Evolutionary conservation across 495 filamentous ascomycete species (phyloP).

Genomic region (Stereocaulon alpinum): DNA sequence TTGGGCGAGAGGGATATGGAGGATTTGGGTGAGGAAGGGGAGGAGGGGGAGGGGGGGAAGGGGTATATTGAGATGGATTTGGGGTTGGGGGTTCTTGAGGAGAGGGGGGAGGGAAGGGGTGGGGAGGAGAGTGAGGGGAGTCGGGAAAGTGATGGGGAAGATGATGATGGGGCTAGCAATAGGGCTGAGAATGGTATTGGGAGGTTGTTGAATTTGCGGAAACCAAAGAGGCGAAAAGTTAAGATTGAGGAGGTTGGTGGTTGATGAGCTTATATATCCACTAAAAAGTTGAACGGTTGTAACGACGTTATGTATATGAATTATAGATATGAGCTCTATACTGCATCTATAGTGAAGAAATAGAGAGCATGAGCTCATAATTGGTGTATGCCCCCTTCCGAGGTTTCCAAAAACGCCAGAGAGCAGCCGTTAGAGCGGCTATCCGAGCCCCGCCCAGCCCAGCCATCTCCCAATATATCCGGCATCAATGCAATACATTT

Average conservation of each 20-base stretch:
- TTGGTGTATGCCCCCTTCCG: too few relatives aligned
- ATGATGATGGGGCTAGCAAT: background rate
- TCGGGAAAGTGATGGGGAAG: too few relatives aligned
- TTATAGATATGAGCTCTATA: too few relatives aligned
- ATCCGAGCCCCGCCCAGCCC: too few relatives aligned
- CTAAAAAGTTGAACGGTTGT: too few relatives aligned
- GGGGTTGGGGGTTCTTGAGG: constrained; percentile 43
- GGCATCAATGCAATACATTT: too few relatives aligned
- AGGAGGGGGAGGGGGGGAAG: constrained; percentile 13
- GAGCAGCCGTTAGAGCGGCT: too few relatives aligned
- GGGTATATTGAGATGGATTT: constrained; percentile 48
- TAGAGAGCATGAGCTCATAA: too few relatives aligned
- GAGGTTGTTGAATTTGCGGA: background rate
- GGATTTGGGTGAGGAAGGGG: constrained; percentile 25
- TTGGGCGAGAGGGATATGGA: constrained; percentile 31
- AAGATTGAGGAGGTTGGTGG: constrained; percentile 36
- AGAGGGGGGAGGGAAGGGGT: constrained; percentile 27
- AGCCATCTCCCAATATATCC: too few relatives aligned
- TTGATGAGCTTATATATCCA: background rate
- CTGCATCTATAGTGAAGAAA: too few relatives aligned
- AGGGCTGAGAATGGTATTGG: constrained; percentile 14
- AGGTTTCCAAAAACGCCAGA: too few relatives aligned
- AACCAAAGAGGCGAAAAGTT: constrained; percentile 27
- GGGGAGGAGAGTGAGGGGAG: constrained; percentile 5
- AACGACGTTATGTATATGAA: too few relatives aligned